phyloP scores from a whole-genome alignment of 805 yeast genomes.

The Lachancea waltii region DNA sequence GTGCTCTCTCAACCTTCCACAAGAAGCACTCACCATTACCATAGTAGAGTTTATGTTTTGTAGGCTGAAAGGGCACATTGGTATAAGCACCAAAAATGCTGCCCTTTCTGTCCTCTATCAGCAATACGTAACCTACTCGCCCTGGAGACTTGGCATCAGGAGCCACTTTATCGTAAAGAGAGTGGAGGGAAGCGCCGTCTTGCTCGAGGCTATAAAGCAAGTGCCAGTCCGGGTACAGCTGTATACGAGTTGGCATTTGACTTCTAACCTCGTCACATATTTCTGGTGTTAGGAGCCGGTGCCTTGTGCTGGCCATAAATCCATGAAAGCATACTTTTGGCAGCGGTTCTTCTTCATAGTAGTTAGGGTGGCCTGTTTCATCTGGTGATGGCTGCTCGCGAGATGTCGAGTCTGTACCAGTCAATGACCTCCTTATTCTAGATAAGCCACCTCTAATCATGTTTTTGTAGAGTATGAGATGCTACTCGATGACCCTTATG shows the following conservation, averaged over 20 bases:
- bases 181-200: conserved; percentile 80
- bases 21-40: conserved; percentile 96
- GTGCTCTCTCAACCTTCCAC: conserved; percentile 62
- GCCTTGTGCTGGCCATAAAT: conserved; percentile 50
- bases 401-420: background rate
- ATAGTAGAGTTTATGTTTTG: conserved; percentile 66
- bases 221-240: conserved; percentile 70
- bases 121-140: conserved; percentile 65
- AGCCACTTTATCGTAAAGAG: conserved; percentile 55
- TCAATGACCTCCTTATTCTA: conserved; percentile 2
- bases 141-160: conserved; percentile 40
- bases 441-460: background rate
- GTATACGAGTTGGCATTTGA: conserved; percentile 72
- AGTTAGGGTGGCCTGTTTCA: background rate
- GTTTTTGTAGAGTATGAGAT: background rate
- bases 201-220: conserved; percentile 81
- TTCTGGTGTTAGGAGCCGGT: conserved; percentile 48
- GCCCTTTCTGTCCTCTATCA: conserved; percentile 58
- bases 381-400: background rate
- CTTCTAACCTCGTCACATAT: conserved; percentile 70
- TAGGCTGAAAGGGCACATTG: conserved; percentile 66
- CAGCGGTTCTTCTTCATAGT: conserved; percentile 36
- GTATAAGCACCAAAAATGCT: conserved; percentile 72
- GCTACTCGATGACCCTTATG: too few relatives aligned
- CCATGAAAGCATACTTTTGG: conserved; percentile 56